A percentile compares a stretch with the other conserved stretches of the same genome.
Evolutionary conservation across 345 rosid species (phyloP).

Genomic region (Sonneratia alba): DNA sequence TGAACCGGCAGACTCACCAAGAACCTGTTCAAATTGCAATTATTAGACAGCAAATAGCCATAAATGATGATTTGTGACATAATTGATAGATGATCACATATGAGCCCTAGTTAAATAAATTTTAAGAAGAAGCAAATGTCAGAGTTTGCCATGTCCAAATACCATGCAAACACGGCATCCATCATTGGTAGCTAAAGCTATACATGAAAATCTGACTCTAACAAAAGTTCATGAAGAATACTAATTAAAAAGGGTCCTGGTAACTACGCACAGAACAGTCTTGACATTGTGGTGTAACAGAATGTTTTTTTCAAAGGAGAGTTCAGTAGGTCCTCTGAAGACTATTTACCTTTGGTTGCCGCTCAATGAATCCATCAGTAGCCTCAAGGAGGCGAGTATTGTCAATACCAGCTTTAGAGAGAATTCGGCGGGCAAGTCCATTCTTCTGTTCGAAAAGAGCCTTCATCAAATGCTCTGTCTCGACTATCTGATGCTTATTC

Average conservation of each 20-base stretch:
- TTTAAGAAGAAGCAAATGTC: background rate
- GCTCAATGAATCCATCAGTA: slow-evolving; percentile 76
- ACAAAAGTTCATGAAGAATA: background rate
- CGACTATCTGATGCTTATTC: slow-evolving; percentile 96
- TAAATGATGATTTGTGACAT: background rate
- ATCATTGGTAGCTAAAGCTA: background rate
- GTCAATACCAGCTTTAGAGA: slow-evolving; percentile 77
- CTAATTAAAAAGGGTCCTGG: background rate
- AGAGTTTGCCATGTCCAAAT: background rate
- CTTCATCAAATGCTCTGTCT: slow-evolving; percentile 96
- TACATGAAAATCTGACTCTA: background rate
- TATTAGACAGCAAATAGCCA: slow-evolving; percentile 3
- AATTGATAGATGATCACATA: background rate
- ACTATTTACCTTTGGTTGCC: slow-evolving; percentile 77
- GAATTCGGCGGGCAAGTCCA: slow-evolving; percentile 91
- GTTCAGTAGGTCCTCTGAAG: background rate
- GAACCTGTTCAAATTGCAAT: slow-evolving; percentile 38
- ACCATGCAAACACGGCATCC: background rate
- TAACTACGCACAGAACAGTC: background rate
- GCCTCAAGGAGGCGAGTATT: slow-evolving; percentile 86
- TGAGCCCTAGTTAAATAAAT: background rate
- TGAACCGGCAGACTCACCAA: slow-evolving; percentile 79
- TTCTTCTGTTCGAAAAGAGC: slow-evolving; percentile 94
- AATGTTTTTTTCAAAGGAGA: background rate
- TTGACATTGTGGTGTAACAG: background rate